Percentiles rank a stretch among this genome's conserved stretches.
phyloP scores from a whole-genome alignment of 2,329 filamentous ascomycete genomes.

The Phoma sp. region DNA sequence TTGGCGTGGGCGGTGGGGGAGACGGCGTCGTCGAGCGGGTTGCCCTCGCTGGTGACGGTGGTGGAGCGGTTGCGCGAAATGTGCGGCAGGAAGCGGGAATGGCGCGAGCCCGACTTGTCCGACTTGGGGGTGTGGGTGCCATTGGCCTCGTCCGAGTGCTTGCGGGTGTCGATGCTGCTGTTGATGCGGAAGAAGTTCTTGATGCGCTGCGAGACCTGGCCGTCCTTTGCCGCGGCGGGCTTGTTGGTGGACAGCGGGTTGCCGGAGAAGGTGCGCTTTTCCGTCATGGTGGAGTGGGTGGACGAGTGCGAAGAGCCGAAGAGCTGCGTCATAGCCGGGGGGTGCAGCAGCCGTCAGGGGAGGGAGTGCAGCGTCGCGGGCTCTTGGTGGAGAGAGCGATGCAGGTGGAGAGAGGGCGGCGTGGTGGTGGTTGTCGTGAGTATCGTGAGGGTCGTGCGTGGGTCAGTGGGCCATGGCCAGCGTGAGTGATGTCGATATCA shows the following conservation, averaged over 20 bases:
- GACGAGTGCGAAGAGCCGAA: constrained; percentile 49
- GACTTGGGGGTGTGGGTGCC: constrained; percentile 56
- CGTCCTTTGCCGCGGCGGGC: constrained; percentile 56
- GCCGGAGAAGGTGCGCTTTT: constrained; percentile 59
- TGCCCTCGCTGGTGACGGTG: constrained; percentile 91
- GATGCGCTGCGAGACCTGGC: constrained; percentile 67
- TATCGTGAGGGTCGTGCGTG: constrained; percentile 16
- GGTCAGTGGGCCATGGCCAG: constrained; percentile 45
- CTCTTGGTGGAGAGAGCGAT: neutral
- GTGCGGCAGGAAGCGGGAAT: constrained; percentile 86
- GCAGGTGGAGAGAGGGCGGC: constrained; percentile 8
- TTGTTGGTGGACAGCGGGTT: constrained; percentile 54
- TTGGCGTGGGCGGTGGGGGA: constrained; percentile 95
- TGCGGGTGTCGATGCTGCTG: constrained; percentile 56
- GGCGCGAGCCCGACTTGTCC: constrained; percentile 75
- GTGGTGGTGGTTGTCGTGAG: constrained; percentile 22
- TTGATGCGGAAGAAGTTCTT: constrained; percentile 74
- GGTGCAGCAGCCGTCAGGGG: constrained; percentile 6
- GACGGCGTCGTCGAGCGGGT: constrained; percentile 83
- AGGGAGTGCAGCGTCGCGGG: constrained; percentile 10
- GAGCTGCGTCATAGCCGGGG: constrained; percentile 51
- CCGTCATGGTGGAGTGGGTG: constrained; percentile 47
- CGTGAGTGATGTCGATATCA: constrained; percentile 26
- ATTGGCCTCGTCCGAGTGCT: constrained; percentile 48
- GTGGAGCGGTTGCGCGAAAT: constrained; percentile 87